Percentiles rank a stretch among this genome's conserved stretches.
These are phyloP conservation scores for Metschnikowia borealis DNA, from an alignment of 805 yeast genomes.

Conservation along the genomic window DNA sequence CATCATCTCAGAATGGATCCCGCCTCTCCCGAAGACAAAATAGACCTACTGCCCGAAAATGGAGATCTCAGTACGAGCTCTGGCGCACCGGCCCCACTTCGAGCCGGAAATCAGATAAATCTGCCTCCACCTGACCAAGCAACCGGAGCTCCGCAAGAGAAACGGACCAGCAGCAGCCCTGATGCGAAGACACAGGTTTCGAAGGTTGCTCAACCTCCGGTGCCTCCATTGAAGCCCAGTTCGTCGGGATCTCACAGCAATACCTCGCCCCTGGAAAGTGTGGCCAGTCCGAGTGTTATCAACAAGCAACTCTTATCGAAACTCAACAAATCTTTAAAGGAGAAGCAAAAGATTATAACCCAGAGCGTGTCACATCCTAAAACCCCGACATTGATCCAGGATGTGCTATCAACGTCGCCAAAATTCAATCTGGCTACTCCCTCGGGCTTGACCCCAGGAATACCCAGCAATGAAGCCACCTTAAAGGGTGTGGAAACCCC, in stretches of 20 bases:
- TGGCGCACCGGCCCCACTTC: neutral
- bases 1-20: constrained; percentile 1
- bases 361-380: constrained; percentile 23
- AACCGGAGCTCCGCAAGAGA: neutral
- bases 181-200: neutral
- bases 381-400: constrained; percentile 32
- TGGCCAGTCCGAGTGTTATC: constrained; percentile 18
- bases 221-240: neutral
- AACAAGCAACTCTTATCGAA: constrained; percentile 34
- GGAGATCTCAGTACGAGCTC: neutral
- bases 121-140: neutral
- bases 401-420: constrained; percentile 36
- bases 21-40: neutral
- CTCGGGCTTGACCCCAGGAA: neutral
- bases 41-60: constrained; percentile 1
- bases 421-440: constrained; percentile 12
- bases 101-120: neutral
- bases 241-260: neutral
- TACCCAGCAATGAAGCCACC: neutral
- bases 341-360: constrained; percentile 38
- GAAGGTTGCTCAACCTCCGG: neutral
- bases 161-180: constrained; percentile 1
- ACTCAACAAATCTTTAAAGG: constrained; percentile 40
- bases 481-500: neutral
- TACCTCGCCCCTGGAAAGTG: constrained; percentile 1